These are phyloP conservation scores for Parasarocladium wereldwijsianum DNA, from an alignment of 2,329 filamentous ascomycete genomes.

Conservation along the genomic window DNA sequence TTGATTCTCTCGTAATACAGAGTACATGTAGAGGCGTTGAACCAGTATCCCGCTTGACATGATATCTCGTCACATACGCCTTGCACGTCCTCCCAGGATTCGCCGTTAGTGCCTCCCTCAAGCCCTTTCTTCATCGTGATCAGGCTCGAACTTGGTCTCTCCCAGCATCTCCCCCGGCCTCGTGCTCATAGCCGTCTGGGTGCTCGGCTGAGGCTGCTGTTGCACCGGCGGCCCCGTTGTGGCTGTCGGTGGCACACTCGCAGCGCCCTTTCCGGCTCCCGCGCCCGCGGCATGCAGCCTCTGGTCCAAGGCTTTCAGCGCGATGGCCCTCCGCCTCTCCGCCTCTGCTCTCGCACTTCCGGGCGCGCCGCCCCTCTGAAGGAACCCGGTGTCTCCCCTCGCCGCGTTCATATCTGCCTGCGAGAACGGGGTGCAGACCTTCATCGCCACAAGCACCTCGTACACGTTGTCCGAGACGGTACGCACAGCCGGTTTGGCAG, in stretches of 20 bases:
- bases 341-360: conserved; percentile 76
- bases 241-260: conserved; percentile 18
- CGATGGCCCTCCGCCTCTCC: conserved; percentile 75
- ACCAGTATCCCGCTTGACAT: too few species aligned
- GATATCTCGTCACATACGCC: too few species aligned
- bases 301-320: conserved; percentile 84
- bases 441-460: conserved; percentile 56
- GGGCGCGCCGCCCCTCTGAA: conserved; percentile 37
- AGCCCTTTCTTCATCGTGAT: conserved; percentile 31
- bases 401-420: conserved; percentile 64
- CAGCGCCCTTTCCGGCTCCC: conserved; percentile 5
- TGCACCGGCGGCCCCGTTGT: conserved; percentile 40
- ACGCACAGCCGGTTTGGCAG: conserved; percentile 63
- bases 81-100: too few species aligned
- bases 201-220: conserved; percentile 38
- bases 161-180: conserved; percentile 43
- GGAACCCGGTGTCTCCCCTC: conserved; percentile 40
- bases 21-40: too few species aligned
- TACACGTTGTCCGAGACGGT: conserved; percentile 64
- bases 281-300: conserved; percentile 66
- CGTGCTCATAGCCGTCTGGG: conserved; percentile 43
- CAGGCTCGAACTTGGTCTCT: conserved; percentile 56
- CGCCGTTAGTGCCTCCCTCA: conserved; percentile 11
- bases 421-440: conserved; percentile 74
- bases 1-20: too few species aligned